Evolutionary conservation across 139 green algal genomes (phyloP), one percentile per base, ranked within the genome.

Genomic region (Coelastrella sp.): DNA sequence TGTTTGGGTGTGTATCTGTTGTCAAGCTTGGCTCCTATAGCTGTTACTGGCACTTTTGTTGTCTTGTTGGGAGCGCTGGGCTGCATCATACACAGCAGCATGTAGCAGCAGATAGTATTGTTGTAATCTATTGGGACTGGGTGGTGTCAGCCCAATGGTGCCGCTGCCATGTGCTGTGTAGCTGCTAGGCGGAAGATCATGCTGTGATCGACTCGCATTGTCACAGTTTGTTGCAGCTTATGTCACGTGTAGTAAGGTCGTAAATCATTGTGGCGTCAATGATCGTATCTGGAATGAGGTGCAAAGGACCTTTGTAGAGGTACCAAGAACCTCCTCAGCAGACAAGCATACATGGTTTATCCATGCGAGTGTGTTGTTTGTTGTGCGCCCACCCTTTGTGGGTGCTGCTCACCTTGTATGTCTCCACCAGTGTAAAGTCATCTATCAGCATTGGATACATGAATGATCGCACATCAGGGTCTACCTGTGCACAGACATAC

Each of bases 351-450:
- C 32, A 47, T 47, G 32, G 32, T 47, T 47, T 47, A 47, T 47
- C 32, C 32, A 47, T 47, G 32, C 32, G 32, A 47, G 32, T 47
- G 32, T 47, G 32, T n/a, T 71, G 10, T 71, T 13, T 71, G 61
- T 19, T 71, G 11, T 76, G 17, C 16, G 14, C 3, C 5, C 2
- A 76, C 68, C 68, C 8, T 76, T 17, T 76, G 0, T 76, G 17
- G 3, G 4, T 76, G 16, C 59, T 77, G 61, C 73, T 66, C 16
- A 92, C 87, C 81, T 89, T 16, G 93, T 94, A 96, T 8, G 93
- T 94, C 81, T 96, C 94, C 3, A 90, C 68, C 20, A 96, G 65
- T 10, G 59, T 47, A 60, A 95, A 96, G 87, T 96, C 94, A 47
- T 92, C 94, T 47, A 81, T 75, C 73, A 96, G 93, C 64, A 93